Evolutionary conservation across 78 protist genomes (phyloP), one percentile per base, ranked within the genome.

Genomic region (Dictyostelium intermedium): DNA sequence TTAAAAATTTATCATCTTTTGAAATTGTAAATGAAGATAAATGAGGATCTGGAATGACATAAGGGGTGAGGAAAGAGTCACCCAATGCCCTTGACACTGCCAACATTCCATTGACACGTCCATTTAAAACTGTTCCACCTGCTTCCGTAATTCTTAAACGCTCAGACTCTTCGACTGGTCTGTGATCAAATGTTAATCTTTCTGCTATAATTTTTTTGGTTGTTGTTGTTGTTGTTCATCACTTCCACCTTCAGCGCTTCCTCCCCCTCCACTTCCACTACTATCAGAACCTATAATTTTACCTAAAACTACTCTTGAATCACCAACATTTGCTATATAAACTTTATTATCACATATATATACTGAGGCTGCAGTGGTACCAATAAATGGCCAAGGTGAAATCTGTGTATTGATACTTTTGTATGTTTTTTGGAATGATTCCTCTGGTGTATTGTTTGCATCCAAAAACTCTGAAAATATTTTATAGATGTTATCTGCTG

Each of bases 51-150:
- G 91, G 56, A 7, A 45, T 79, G n/a, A 91, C 95, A 45, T 79
- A 85, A 14, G 95, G 95, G 20, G 81, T 82, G 1, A 91, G 47
- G 35, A 85, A 91, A 39, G 91, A 91, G 39, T 91, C 95, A 32
- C 95, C 95, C 7, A 91, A 34, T 16, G 95, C 91, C 53, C 95
- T 80, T 14, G 84, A 70, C 7, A 91, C 95, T 18, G 95, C 95
- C 47, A 91, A 45, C 91, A 91, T 84, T 18, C 95, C 95, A 82
- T 91, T 91, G 3, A 91, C 95, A 18, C 95, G 47, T 20, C 95
- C 95, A 91, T 91, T 91, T 32, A 91, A 63, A 35, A 91, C 87
- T 10, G 83, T 76, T 50, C 95, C 95, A 34, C 91, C 92, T 8
- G 91, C 91, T 66, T 37, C 72, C 0, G 34, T 61, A 66, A 89